Evolutionary conservation across 2,329 filamentous ascomycete species (phyloP).

Genomic region (Verticillium longisporum): DNA sequence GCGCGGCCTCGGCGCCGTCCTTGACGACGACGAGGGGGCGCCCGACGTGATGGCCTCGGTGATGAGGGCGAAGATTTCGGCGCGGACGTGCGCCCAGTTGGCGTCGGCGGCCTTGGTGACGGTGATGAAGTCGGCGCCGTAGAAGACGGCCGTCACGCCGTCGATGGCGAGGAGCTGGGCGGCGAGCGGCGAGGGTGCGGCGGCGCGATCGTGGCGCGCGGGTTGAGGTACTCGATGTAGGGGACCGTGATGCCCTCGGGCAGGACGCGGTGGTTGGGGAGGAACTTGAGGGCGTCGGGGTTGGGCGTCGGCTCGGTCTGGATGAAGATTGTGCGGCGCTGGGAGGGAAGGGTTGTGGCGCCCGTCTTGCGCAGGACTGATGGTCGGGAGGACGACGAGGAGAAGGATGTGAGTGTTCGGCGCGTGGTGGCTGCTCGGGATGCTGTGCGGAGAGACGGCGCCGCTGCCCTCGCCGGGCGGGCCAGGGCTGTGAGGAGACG

Average conservation of each 20-base stretch:
- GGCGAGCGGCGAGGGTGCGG: constrained; percentile 85
- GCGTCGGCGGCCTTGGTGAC: constrained; percentile 84
- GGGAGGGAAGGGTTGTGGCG: neutral
- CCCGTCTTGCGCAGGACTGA: constrained; percentile 6
- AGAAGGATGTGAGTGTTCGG: neutral
- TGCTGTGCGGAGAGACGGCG: constrained; percentile 3
- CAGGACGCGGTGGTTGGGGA: constrained; percentile 81
- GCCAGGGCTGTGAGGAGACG: constrained; percentile 3
- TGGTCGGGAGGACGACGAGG: neutral
- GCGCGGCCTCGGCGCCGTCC: constrained; percentile 33
- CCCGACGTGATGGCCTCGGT: constrained; percentile 86
- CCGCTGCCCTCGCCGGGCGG: constrained; percentile 6
- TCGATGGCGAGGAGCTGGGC: constrained; percentile 89
- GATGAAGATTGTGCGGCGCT: constrained; percentile 79
- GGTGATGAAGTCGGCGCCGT: constrained; percentile 92
- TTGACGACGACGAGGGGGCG: constrained; percentile 69
- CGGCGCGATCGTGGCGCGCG: constrained; percentile 79
- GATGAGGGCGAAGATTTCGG: constrained; percentile 91
- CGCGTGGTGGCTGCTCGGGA: constrained; percentile 1
- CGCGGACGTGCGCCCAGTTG: constrained; percentile 91
- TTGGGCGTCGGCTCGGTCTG: constrained; percentile 95
- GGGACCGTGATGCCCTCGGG: constrained; percentile 65
- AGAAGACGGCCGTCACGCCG: constrained; percentile 91
- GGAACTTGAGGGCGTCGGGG: constrained; percentile 91
- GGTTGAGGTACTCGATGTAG: constrained; percentile 87